A percentile compares a stretch with the other conserved stretches of the same genome.
Conservation (phyloP, 2,329 filamentous ascomycete genomes). For the Beauveria varroae region DNA sequence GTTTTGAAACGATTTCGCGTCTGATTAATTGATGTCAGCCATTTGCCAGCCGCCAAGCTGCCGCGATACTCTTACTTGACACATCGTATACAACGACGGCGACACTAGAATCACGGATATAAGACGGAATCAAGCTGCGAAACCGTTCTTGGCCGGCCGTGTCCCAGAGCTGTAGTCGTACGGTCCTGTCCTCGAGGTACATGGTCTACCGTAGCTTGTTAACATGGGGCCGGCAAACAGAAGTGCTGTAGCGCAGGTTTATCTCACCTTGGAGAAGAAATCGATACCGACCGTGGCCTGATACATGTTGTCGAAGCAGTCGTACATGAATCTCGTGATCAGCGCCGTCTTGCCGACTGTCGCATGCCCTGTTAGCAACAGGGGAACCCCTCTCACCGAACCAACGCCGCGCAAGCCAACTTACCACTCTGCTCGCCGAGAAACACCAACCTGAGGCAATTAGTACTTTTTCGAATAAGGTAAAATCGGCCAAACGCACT, state of each 20-base stretch:
- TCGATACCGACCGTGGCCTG: slow-evolving; percentile 99
- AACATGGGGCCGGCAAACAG: neutral
- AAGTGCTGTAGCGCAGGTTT: neutral
- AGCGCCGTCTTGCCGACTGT: slow-evolving; percentile 96
- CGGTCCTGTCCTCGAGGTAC: slow-evolving; percentile 98
- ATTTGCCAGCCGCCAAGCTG: slow-evolving; percentile 5
- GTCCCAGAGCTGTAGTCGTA: slow-evolving; percentile 96
- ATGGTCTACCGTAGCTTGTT: slow-evolving; percentile 59
- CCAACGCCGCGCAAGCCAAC: slow-evolving; percentile 25
- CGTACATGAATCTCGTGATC: slow-evolving; percentile 99
- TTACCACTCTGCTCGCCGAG: slow-evolving; percentile 96
- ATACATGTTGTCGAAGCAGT: slow-evolving; percentile 99
- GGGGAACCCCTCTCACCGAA: slow-evolving; percentile 8
- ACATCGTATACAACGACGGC: slow-evolving; percentile 99
- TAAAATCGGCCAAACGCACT: slow-evolving; percentile 46
- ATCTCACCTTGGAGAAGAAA: slow-evolving; percentile 85
- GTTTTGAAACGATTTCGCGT: slow-evolving; percentile 95
- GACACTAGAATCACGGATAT: slow-evolving; percentile 96
- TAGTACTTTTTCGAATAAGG: slow-evolving; percentile 16
- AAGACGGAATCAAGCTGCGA: slow-evolving; percentile 92
- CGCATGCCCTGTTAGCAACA: slow-evolving; percentile 18
- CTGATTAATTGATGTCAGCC: slow-evolving; percentile 30
- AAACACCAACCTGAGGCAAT: slow-evolving; percentile 71
- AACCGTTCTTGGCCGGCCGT: slow-evolving; percentile 97
- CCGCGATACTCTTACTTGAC: slow-evolving; percentile 53